Conservation (phyloP, 192 early-diverging fungal genomes). For the Gamsiella multidivaricata region DNA sequence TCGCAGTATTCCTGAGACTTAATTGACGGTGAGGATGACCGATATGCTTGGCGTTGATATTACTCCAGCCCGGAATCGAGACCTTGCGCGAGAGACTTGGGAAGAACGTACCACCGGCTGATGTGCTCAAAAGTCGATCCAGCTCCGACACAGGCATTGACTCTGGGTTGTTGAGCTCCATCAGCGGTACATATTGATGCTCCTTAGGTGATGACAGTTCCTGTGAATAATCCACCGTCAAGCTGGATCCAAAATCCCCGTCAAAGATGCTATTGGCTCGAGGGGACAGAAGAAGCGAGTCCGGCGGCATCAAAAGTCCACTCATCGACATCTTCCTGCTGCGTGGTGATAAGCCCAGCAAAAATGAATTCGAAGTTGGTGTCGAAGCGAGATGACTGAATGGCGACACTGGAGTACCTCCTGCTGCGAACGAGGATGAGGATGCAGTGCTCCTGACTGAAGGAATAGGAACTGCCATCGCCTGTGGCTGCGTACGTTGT, state of each 20-base stretch:
- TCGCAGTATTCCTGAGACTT: constrained; percentile 41
- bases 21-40: constrained; percentile 41
- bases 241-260: constrained; percentile 25
- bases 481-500: constrained; percentile 22
- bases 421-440: constrained; percentile 28
- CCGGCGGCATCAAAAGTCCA: constrained; percentile 41
- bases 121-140: constrained; percentile 64
- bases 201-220: constrained; percentile 37
- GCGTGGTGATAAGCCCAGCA: constrained; percentile 46
- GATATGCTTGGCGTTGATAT: constrained; percentile 45
- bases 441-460: constrained; percentile 20
- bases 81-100: constrained; percentile 50
- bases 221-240: constrained; percentile 35
- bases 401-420: constrained; percentile 39
- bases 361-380: constrained; percentile 37
- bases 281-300: constrained; percentile 41
- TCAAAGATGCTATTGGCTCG: constrained; percentile 50
- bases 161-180: constrained; percentile 72
- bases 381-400: constrained; percentile 40
- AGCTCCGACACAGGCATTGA: constrained; percentile 72
- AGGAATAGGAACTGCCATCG: constrained; percentile 44
- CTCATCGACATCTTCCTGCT: constrained; percentile 54
- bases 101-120: constrained; percentile 41
- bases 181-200: constrained; percentile 51
- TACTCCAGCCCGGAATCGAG: constrained; percentile 49